These are phyloP conservation scores for Phylloporus sp. DNA, from an alignment of 768 basidiomycete genomes.

Conservation along the genomic window DNA sequence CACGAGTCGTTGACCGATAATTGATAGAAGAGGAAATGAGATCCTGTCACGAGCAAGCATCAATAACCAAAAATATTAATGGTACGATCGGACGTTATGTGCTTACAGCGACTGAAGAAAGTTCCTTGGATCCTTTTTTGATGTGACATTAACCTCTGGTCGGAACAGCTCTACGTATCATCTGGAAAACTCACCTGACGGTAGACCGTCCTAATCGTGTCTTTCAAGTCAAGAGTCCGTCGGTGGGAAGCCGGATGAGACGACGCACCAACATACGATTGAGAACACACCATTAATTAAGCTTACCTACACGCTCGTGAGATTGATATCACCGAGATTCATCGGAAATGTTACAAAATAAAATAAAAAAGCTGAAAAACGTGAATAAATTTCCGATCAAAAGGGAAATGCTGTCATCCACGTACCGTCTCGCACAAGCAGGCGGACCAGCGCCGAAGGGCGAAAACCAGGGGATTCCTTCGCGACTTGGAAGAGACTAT, in stretches of 20 bases:
- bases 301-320: slow-evolving; percentile 1
- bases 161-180: background rate
- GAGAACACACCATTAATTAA: slow-evolving; percentile 4
- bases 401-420: background rate
- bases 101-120: slow-evolving; percentile 7
- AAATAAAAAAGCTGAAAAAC: slow-evolving; percentile 11
- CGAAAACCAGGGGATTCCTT: background rate
- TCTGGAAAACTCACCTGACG: slow-evolving; percentile 5
- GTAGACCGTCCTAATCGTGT: slow-evolving; percentile 6
- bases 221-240: background rate
- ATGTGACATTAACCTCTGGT: background rate
- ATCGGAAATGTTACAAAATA: slow-evolving; percentile 6
- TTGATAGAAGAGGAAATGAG: slow-evolving; percentile 5
- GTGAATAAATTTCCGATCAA: background rate
- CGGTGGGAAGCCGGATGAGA: background rate
- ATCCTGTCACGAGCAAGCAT: background rate
- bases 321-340: background rate
- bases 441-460: slow-evolving; percentile 2
- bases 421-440: slow-evolving; percentile 24
- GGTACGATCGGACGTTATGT: no score
- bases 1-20: slow-evolving; percentile 24
- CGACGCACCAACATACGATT: slow-evolving; percentile 15
- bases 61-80: background rate
- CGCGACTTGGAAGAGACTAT: background rate
- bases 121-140: slow-evolving; percentile 17